Conservation (phyloP, 495 filamentous ascomycete genomes). For the Talaromyces adpressus region DNA sequence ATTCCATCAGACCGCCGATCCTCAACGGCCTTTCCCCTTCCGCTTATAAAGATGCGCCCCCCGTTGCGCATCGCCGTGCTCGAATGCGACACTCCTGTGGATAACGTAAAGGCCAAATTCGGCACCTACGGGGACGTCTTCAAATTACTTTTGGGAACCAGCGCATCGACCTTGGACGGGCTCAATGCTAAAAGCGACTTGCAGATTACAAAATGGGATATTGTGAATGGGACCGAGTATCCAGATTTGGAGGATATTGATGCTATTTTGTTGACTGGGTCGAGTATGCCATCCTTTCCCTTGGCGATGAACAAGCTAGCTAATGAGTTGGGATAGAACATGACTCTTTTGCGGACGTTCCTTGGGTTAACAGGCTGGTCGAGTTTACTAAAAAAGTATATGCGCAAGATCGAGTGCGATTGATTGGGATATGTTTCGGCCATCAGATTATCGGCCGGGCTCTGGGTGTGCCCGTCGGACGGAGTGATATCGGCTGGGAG, state of each 20-base stretch:
- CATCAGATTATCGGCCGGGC: slow-evolving; percentile 85
- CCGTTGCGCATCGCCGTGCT: slow-evolving; percentile 78
- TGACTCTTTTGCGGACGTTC: slow-evolving; percentile 58
- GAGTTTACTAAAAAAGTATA: slow-evolving; percentile 58
- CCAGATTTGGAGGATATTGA: slow-evolving; percentile 69
- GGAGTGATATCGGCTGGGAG: slow-evolving; percentile 72
- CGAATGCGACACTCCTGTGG: slow-evolving; percentile 69
- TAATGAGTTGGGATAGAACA: slow-evolving; percentile 25
- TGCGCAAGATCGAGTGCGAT: slow-evolving; percentile 49
- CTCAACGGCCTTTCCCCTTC: too few species aligned
- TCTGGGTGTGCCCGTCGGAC: slow-evolving; percentile 58
- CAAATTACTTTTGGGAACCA: slow-evolving; percentile 47
- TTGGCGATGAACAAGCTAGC: not conserved
- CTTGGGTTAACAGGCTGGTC: slow-evolving; percentile 73
- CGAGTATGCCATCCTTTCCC: slow-evolving; percentile 27
- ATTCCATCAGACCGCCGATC: too few species aligned
- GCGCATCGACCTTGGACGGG: slow-evolving; percentile 34
- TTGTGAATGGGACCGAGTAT: slow-evolving; percentile 54
- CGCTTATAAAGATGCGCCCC: slow-evolving; percentile 22
- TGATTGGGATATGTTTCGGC: slow-evolving; percentile 84
- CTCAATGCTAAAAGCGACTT: slow-evolving; percentile 40
- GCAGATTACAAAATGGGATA: slow-evolving; percentile 57
- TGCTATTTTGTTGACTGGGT: slow-evolving; percentile 75
- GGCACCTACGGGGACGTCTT: slow-evolving; percentile 71
- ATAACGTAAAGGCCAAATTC: slow-evolving; percentile 51